These are phyloP conservation scores for Sugiyamaella lignohabitans DNA, from an alignment of 805 yeast species.

Conservation along the genomic window DNA sequence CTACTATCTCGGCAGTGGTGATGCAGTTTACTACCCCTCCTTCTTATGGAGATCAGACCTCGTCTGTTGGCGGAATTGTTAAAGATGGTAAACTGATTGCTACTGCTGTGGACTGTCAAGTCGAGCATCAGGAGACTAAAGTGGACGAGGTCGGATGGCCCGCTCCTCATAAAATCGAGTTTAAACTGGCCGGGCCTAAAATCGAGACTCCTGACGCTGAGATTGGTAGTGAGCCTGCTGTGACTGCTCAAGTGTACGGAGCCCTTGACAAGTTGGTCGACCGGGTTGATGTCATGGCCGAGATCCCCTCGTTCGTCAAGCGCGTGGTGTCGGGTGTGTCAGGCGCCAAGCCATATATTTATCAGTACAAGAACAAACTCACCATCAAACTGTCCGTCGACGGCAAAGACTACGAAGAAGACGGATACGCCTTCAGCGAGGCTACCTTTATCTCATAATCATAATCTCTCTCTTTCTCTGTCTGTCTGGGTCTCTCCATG, in stretches of 20 bases:
- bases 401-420: conserved; percentile 41
- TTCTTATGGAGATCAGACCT: conserved; percentile 77
- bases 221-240: conserved; percentile 26
- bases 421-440: conserved; percentile 67
- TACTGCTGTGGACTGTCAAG: conserved; percentile 60
- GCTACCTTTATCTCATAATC: conserved; percentile 62
- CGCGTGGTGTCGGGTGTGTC: conserved; percentile 89
- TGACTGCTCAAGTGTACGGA: conserved; percentile 53
- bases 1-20: conserved; percentile 62
- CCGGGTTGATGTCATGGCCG: conserved; percentile 96
- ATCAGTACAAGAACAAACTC: conserved; percentile 74
- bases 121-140: conserved; percentile 49
- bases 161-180: conserved; percentile 63
- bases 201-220: conserved; percentile 41
- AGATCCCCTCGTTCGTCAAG: conserved; percentile 90
- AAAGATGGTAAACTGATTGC: conserved; percentile 55
- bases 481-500: too few relatives aligned
- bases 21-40: conserved; percentile 96
- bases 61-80: conserved; percentile 70
- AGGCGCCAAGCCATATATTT: conserved; percentile 94
- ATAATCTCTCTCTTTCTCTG: neutral
- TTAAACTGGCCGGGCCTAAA: conserved; percentile 48
- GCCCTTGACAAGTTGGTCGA: conserved; percentile 59
- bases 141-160: conserved; percentile 81
- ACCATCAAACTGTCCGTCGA: conserved; percentile 40